Evolutionary conservation across 345 rosid species (phyloP), one percentile per base, ranked within the genome.

Genomic region (Physaria fendleri): DNA sequence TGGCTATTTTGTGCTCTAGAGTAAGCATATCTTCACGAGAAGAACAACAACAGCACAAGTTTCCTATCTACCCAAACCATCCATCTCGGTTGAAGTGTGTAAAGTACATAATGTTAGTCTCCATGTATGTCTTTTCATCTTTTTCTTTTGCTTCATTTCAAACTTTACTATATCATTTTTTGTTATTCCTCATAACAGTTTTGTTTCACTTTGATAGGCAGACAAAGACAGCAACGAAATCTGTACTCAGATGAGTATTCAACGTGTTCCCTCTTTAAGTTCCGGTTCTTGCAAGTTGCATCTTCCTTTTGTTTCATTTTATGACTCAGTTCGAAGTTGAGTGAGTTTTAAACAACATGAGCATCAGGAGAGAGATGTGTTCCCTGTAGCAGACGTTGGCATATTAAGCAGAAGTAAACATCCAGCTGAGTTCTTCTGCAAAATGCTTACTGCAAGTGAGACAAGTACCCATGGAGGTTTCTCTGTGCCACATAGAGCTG

Each of bases 391-490:
- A 13, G 88, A 90, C 74, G 87, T 87, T 77, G 97, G 97, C 30
- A 35, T 90, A 17, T 1, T 54, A 25, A 87, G 81, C 71, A 74
- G 76, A 38, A 90, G 79, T 76, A 94, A 85, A 65, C 99, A 94
- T 71, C 99, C 99, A 16, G 76, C 73, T 61, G 97, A 89, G 53
- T 85, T 85, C 74, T 94, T 94, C 85, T 94, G 99, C 76, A 94
- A 94, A 73, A 90, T 84, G 4, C 77, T 93, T 48, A 93, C 95
- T 3, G 97, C 99, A 29, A 93, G 99, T 66, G 99, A 94, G 60
- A 94, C 96, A 24, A 94, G 99, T 48, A 94, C 99, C 8, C 99
- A 94, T 66, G 99, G 99, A 58, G 99, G 99, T 60, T 94, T 94
- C 79, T 94, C 99, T 0, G 97, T 94, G 62, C 99, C 99, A 44